These are phyloP conservation scores for Clohesyomyces aquaticus DNA, from an alignment of 495 filamentous ascomycete species.

Conservation along the genomic window DNA sequence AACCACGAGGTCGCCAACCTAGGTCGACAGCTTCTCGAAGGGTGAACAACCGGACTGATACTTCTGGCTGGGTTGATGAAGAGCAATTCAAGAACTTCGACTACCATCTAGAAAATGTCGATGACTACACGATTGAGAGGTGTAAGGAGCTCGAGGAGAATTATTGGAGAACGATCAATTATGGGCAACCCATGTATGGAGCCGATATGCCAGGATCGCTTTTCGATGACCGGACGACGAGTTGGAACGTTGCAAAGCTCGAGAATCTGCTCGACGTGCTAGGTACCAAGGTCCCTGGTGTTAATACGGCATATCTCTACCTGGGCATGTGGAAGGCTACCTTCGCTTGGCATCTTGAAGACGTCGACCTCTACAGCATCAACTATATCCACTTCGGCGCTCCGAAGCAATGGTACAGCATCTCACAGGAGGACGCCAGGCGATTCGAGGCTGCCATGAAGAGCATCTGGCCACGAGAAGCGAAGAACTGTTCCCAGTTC, in stretches of 20 bases:
- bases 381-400: slow-evolving; percentile 99
- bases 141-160: slow-evolving; percentile 90
- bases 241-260: slow-evolving; percentile 93
- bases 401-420: slow-evolving; percentile 99
- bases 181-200: slow-evolving; percentile 91
- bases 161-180: slow-evolving; percentile 96
- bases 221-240: slow-evolving; percentile 83
- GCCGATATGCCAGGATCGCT: slow-evolving; percentile 95
- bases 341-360: slow-evolving; percentile 98
- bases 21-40: slow-evolving; percentile 64
- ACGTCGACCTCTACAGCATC: slow-evolving; percentile 98
- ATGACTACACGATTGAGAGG: slow-evolving; percentile 84
- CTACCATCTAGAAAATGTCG: slow-evolving; percentile 78
- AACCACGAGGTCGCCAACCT: slow-evolving; percentile 34
- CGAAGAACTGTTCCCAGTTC: slow-evolving; percentile 97
- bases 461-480: slow-evolving; percentile 90
- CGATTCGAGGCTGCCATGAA: slow-evolving; percentile 95
- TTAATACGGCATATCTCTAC: slow-evolving; percentile 98
- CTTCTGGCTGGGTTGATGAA: slow-evolving; percentile 76
- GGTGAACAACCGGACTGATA: slow-evolving; percentile 78
- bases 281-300: slow-evolving; percentile 91
- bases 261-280: slow-evolving; percentile 92
- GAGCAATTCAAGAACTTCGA: slow-evolving; percentile 85
- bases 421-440: slow-evolving; percentile 93
- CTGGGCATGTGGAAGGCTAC: slow-evolving; percentile 99